Conservation (phyloP, 208 protist species). For the Acanthamoeba triangularis region DNA sequence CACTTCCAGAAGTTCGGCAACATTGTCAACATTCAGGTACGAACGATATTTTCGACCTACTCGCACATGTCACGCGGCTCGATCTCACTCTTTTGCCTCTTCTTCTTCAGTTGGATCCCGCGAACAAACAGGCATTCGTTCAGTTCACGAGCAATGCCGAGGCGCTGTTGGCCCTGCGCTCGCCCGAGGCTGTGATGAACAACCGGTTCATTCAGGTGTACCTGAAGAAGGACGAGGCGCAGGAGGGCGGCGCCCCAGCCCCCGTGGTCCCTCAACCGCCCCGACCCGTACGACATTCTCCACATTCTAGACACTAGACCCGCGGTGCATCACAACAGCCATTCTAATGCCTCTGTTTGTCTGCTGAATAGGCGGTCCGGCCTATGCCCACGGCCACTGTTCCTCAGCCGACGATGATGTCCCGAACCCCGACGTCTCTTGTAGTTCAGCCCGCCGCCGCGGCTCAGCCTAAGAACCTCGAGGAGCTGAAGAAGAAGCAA, state of each 20-base stretch:
- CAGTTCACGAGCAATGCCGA: constrained; percentile 52
- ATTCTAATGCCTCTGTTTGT: neutral
- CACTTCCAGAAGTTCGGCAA: constrained; percentile 76
- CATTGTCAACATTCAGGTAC: constrained; percentile 75
- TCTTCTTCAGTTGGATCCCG: constrained; percentile 26
- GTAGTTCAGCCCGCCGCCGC: neutral
- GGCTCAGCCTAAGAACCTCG: neutral
- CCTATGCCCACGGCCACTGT: neutral
- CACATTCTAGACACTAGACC: neutral
- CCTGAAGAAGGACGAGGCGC: constrained; percentile 12
- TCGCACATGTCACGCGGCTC: neutral
- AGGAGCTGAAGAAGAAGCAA: constrained; percentile 13
- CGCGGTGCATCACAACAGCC: neutral
- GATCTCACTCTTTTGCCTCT: neutral
- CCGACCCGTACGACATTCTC: neutral
- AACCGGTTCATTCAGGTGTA: constrained; percentile 61
- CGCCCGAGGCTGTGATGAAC: constrained; percentile 45
- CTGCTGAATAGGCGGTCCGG: neutral
- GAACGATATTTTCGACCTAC: neutral
- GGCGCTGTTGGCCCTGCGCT: constrained; percentile 41
- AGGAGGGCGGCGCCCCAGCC: neutral
- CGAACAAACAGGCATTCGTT: constrained; percentile 36
- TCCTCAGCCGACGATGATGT: constrained; percentile 1
- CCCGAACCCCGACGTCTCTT: neutral
- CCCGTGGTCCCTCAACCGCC: neutral